A percentile compares a stretch with the other conserved stretches of the same genome.
Evolutionary conservation across 192 early-diverging fungal genomes (phyloP).

Genomic region (Rhizophagus sp.): DNA sequence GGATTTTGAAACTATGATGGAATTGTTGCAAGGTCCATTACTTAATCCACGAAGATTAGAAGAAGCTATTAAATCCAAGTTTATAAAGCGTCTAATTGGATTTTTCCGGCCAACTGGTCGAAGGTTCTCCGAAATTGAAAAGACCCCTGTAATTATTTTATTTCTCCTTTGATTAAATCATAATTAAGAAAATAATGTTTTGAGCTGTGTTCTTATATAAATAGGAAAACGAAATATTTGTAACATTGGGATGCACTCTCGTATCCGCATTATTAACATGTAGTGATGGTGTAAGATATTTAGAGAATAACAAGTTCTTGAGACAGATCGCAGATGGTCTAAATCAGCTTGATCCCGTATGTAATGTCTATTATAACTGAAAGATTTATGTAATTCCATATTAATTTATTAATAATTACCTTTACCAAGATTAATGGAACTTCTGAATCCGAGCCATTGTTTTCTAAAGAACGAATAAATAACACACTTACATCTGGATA

Average conservation of each 20-base stretch:
- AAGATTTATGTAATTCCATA: not conserved
- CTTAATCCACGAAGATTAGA: slow-evolving; percentile 72
- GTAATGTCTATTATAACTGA: slow-evolving; percentile 33
- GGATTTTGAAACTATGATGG: slow-evolving; percentile 75
- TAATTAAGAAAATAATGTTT: not conserved
- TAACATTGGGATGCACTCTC: slow-evolving; percentile 69
- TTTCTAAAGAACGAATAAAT: slow-evolving; percentile 75
- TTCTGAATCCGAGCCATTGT: slow-evolving; percentile 60
- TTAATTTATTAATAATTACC: slow-evolving; percentile 3
- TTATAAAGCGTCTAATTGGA: slow-evolving; percentile 67
- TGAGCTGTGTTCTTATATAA: not conserved
- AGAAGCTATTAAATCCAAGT: slow-evolving; percentile 72
- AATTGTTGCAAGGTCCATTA: slow-evolving; percentile 77
- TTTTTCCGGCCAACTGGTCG: slow-evolving; percentile 74
- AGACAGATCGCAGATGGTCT: slow-evolving; percentile 74
- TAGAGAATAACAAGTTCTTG: slow-evolving; percentile 70
- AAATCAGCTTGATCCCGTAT: slow-evolving; percentile 72
- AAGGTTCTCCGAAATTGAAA: slow-evolving; percentile 61
- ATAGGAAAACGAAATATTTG: slow-evolving; percentile 44
- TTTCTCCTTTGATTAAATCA: not conserved
- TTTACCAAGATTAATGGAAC: slow-evolving; percentile 42
- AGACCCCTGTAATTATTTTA: not conserved
- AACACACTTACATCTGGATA: slow-evolving; percentile 73
- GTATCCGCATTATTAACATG: slow-evolving; percentile 63
- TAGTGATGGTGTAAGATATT: slow-evolving; percentile 66